Percentiles rank a stretch among this genome's conserved stretches.
Conservation (phyloP, 2,329 filamentous ascomycete species). For the Fusarium continuum region DNA sequence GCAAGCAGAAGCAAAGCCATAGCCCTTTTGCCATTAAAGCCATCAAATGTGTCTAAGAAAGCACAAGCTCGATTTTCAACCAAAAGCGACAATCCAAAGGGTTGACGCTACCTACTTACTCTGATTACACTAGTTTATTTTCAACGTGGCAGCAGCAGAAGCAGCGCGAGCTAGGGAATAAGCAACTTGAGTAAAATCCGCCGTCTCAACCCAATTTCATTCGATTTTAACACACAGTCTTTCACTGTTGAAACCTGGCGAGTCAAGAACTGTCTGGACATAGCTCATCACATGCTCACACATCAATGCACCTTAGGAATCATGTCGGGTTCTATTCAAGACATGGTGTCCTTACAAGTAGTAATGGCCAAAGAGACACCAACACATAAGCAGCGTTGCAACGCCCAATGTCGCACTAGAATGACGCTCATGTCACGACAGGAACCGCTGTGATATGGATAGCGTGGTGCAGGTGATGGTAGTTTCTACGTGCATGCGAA, state of each 20-base stretch:
- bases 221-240: not conserved
- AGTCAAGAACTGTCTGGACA: not conserved
- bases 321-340: not conserved
- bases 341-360: not conserved
- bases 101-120: too few species aligned
- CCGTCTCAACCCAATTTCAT: too few species aligned
- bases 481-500: conserved; percentile 4
- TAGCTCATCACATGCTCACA: conserved; percentile 25
- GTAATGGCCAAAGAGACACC: not conserved
- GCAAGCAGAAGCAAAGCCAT: not conserved
- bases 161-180: too few species aligned
- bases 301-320: conserved; percentile 17
- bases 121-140: too few species aligned
- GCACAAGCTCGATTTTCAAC: too few species aligned
- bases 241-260: not conserved
- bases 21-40: not conserved
- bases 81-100: too few species aligned
- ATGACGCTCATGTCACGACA: conserved; percentile 6
- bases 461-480: conserved; percentile 16
- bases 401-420: conserved; percentile 4
- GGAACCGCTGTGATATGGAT: conserved; percentile 18
- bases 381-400: not conserved
- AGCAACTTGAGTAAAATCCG: too few species aligned
- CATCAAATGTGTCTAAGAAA: too few species aligned
- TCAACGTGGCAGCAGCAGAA: too few species aligned